Conservation (phyloP, 345 rosid genomes). For the Gossypium raimondii region DNA sequence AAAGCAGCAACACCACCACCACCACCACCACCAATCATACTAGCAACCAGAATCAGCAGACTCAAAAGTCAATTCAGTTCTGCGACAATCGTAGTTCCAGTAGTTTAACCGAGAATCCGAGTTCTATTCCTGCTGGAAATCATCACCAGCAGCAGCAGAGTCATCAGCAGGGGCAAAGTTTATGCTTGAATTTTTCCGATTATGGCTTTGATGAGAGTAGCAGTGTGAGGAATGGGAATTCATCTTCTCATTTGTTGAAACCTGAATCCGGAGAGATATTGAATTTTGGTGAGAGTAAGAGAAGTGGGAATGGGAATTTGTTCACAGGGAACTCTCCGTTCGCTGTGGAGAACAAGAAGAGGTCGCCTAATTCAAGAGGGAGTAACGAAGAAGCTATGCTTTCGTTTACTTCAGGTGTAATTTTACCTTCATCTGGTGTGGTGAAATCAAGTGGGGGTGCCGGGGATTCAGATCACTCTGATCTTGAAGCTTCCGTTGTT, state of each 20-base stretch:
- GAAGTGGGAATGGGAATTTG: conserved; percentile 49
- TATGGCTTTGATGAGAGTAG: conserved; percentile 41
- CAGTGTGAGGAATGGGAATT: conserved; percentile 40
- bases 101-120: conserved; percentile 42
- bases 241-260: conserved; percentile 46
- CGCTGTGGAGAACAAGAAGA: conserved; percentile 54
- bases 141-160: conserved; percentile 31
- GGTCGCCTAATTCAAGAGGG: conserved; percentile 50
- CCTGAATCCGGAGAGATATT: conserved; percentile 78
- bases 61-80: conserved; percentile 36
- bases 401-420: conserved; percentile 59
- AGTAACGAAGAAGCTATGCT: conserved; percentile 80
- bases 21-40: conserved; percentile 17
- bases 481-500: too few species aligned
- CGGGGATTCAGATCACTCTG: too few species aligned
- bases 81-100: conserved; percentile 43
- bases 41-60: conserved; percentile 22
- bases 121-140: conserved; percentile 22
- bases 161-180: conserved; percentile 34
- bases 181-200: conserved; percentile 61
- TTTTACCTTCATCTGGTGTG: too few species aligned
- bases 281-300: conserved; percentile 72
- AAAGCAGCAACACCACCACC: conserved; percentile 16
- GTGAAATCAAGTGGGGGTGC: too few species aligned
- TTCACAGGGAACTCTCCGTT: conserved; percentile 47